Conservation (phyloP, 495 filamentous ascomycete species). For the Aspergillus bridgeri region DNA sequence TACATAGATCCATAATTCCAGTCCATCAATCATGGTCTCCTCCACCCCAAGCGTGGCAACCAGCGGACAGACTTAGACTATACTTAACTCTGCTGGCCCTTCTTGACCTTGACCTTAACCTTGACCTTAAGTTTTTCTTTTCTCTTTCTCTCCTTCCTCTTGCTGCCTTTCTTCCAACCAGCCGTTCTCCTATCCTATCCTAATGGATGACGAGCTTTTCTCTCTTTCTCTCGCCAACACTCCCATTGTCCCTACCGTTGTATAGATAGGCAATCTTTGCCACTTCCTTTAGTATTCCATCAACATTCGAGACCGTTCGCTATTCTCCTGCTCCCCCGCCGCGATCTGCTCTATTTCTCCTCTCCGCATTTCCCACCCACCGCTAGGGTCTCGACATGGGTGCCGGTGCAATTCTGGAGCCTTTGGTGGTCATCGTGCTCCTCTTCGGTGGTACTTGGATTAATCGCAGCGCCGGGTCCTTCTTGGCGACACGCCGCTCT, state of each 20-base stretch:
- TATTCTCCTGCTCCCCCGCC: background rate
- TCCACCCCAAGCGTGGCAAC: too few relatives aligned
- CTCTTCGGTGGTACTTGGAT: conserved; percentile 61
- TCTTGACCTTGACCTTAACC: too few relatives aligned
- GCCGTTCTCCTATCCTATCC: background rate
- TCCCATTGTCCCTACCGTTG: background rate
- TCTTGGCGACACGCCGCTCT: conserved; percentile 6
- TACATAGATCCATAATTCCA: too few relatives aligned
- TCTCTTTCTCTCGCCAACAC: background rate
- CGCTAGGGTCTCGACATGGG: conserved; percentile 36
- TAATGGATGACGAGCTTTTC: background rate
- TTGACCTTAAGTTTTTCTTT: too few relatives aligned
- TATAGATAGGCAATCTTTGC: background rate
- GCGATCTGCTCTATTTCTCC: background rate
- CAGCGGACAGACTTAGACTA: too few relatives aligned
- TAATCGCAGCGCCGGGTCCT: conserved; percentile 37
- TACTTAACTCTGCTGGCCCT: background rate
- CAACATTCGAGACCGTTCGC: background rate
- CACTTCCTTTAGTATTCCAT: too few relatives aligned
- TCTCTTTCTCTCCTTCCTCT: background rate
- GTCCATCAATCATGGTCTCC: too few relatives aligned
- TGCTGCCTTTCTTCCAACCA: background rate
- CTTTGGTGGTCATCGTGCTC: conserved; percentile 51
- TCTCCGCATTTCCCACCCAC: background rate
- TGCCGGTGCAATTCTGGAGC: conserved; percentile 49